Percentiles rank a stretch among this genome's conserved stretches.
Evolutionary conservation across 148 eudicot species (phyloP).

Genomic region (Euryodendron excelsum): DNA sequence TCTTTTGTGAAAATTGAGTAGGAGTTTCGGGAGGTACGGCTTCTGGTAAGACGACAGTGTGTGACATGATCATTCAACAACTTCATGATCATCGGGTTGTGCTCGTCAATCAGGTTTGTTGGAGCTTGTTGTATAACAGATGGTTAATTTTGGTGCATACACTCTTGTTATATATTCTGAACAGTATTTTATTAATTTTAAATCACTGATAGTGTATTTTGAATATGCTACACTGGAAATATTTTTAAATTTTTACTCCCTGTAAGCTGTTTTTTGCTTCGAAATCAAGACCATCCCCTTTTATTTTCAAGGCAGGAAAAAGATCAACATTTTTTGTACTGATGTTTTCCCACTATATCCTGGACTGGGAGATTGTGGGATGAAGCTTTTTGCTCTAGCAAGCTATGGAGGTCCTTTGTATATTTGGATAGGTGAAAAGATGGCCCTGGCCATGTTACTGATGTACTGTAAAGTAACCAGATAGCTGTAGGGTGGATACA

Average conservation of each 20-base stretch:
- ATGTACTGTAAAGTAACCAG: background rate
- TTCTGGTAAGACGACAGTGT: conserved; percentile 92
- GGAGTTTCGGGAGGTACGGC: conserved; percentile 99
- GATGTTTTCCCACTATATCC: background rate
- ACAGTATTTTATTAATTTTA: background rate
- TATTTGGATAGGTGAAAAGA: background rate
- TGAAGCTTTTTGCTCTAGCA: background rate
- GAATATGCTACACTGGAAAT: background rate
- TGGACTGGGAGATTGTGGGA: background rate
- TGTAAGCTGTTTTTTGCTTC: background rate
- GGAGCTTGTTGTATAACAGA: background rate
- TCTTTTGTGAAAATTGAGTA: conserved; percentile 20
- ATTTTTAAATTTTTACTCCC: background rate
- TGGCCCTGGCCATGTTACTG: background rate
- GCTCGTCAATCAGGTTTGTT: conserved; percentile 89
- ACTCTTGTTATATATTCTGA: background rate
- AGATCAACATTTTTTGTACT: background rate
- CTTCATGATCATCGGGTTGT: conserved; percentile 99
- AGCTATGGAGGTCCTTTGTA: background rate
- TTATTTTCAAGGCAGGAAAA: background rate
- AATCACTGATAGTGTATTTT: background rate
- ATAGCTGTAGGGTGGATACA: background rate
- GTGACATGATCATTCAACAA: conserved; percentile 95
- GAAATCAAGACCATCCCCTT: background rate
- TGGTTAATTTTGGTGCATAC: background rate